Evolutionary conservation across 2,329 filamentous ascomycete genomes (phyloP), one percentile per base, ranked within the genome.

Genomic region (Fusarium sp.): DNA sequence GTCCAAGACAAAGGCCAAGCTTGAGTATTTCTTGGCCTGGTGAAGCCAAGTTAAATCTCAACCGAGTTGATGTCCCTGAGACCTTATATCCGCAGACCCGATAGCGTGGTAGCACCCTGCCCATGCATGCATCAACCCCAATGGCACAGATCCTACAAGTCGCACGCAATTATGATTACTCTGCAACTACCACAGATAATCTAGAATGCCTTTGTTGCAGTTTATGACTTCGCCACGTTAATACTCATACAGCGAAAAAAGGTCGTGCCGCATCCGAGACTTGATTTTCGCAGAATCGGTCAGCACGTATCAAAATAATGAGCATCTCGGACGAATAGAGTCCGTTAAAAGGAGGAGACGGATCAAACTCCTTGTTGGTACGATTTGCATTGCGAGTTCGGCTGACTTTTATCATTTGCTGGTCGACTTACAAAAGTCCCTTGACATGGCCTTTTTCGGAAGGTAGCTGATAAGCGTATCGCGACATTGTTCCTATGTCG

Each of bases 381-480:
- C 29, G 36, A 33, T 66, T 42, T 42, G 27, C 39, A 33, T 57
- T 68, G 47, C 33, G 57, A 68, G 22, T 45, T 52, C 25, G 57
- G 50, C 25, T 56, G 8, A 3, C 22, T 15, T 41, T 41, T 38
- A 31, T 29, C 15, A 67, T 61, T 64, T 39, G 45, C 59, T 52
- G 39, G 41, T 12, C 17, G 60, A 52, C 45, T 39, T 54, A 50
- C 72, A 76, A 76, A 76, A 76, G 74, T 76, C 49, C 70, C 70
- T 49, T 44, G 36, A 42, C 39, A 44, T 27, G 52, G 45, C 70
- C 65, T 36, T 35, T 70, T 76, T 33, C 29, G 72, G 74, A 75
- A 76, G 74, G 70, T 75, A 67, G 56, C 36, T 41, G 52, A 60
- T 62, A 53, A 61, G 44, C 46, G 18, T 44, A 10, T 38, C 22